Evolutionary conservation across 352 stramenopile genomes (phyloP).

Genomic region (Globisporangium ultimum): DNA sequence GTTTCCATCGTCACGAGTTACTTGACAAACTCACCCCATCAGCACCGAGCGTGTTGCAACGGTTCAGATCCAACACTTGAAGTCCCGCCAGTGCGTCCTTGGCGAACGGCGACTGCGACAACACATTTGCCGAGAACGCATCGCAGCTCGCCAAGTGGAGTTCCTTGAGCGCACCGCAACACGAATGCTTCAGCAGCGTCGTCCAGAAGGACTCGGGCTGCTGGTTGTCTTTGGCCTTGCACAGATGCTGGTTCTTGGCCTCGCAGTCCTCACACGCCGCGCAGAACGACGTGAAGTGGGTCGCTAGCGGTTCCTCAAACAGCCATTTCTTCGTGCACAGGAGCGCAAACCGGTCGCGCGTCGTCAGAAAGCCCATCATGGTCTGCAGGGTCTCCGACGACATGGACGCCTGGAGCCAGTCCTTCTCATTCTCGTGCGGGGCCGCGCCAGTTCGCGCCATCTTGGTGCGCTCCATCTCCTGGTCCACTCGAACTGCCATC

Average conservation of each 20-base stretch:
- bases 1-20: neutral
- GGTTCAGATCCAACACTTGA: conserved; percentile 57
- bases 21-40: conserved; percentile 26
- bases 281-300: conserved; percentile 56
- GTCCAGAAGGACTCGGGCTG: conserved; percentile 47
- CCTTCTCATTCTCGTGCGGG: neutral
- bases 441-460: conserved; percentile 4
- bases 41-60: conserved; percentile 36
- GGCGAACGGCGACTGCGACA: conserved; percentile 21
- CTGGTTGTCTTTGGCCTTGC: conserved; percentile 28
- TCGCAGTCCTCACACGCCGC: conserved; percentile 43
- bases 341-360: conserved; percentile 59
- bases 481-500: neutral
- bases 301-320: conserved; percentile 37
- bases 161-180: conserved; percentile 28
- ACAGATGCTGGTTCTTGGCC: conserved; percentile 55
- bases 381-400: conserved; percentile 50
- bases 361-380: conserved; percentile 51
- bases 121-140: conserved; percentile 34
- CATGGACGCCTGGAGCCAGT: conserved; percentile 14
- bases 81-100: conserved; percentile 33
- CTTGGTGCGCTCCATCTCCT: conserved; percentile 8
- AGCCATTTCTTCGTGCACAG: conserved; percentile 40
- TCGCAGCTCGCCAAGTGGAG: conserved; percentile 56
- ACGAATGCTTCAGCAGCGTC: conserved; percentile 37